Percentiles rank a stretch among this genome's conserved stretches.
These are phyloP conservation scores for Babesia ovata DNA, from an alignment of 169 alveolate species.

Conservation along the genomic window DNA sequence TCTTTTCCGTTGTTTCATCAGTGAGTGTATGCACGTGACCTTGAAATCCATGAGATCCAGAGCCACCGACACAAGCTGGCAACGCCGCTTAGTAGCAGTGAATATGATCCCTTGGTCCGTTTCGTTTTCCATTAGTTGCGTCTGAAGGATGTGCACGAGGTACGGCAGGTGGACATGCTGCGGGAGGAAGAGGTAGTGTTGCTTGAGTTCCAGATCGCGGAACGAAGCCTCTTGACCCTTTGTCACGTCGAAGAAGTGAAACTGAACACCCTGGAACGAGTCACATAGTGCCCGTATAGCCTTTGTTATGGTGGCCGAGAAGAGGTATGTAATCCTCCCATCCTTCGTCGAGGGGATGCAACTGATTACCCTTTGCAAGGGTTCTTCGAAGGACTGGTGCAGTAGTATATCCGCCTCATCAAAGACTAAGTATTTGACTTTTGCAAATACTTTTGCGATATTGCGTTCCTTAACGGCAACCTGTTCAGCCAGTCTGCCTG, in stretches of 20 bases:
- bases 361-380: constrained; percentile 73
- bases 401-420: constrained; percentile 98
- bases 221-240: constrained; percentile 34
- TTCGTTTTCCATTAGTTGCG: constrained; percentile 23
- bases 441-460: constrained; percentile 75
- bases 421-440: constrained; percentile 88
- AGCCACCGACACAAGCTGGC: constrained; percentile 88
- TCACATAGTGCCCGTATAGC: constrained; percentile 41
- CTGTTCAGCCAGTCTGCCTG: constrained; percentile 93
- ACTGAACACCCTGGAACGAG: constrained; percentile 27
- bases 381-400: constrained; percentile 82
- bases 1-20: constrained; percentile 92
- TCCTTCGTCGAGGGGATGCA: constrained; percentile 73
- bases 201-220: constrained; percentile 43
- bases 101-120: constrained; percentile 89
- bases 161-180: constrained; percentile 61
- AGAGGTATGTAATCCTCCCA: constrained; percentile 92
- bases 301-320: constrained; percentile 96
- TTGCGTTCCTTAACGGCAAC: constrained; percentile 73
- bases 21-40: constrained; percentile 94
- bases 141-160: constrained; percentile 44
- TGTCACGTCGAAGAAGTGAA: constrained; percentile 64
- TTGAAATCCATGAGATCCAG: constrained; percentile 89
- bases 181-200: constrained; percentile 64
- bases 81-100: constrained; percentile 89